phyloP scores from a whole-genome alignment of 371 early-diverging fungal genomes.

The Umbelopsis sp. region DNA sequence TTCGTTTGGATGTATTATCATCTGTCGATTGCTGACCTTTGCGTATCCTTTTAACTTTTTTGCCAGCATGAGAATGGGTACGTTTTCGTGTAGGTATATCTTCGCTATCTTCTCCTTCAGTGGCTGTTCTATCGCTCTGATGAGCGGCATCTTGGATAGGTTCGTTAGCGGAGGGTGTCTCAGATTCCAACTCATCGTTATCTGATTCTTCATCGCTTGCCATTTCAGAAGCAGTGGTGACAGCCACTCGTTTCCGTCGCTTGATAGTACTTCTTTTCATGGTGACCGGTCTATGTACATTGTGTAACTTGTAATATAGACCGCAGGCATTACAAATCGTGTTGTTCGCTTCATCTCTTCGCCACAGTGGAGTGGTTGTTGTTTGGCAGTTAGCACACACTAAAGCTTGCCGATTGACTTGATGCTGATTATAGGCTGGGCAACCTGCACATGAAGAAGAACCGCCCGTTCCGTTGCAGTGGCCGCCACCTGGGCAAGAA shows the following conservation, averaged over 20 bases:
- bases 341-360: slow-evolving; percentile 78
- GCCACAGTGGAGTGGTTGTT: slow-evolving; percentile 89
- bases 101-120: neutral
- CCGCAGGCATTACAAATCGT: slow-evolving; percentile 90
- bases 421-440: slow-evolving; percentile 77
- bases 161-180: neutral
- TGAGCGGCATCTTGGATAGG: neutral
- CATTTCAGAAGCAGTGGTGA: slow-evolving; percentile 26
- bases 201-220: slow-evolving; percentile 17
- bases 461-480: slow-evolving; percentile 81
- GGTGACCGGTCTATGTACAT: slow-evolving; percentile 73
- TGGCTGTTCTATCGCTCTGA: slow-evolving; percentile 12
- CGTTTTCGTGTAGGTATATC: slow-evolving; percentile 1
- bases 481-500: slow-evolving; percentile 80
- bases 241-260: slow-evolving; percentile 74
- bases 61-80: neutral
- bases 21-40: neutral
- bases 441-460: slow-evolving; percentile 77
- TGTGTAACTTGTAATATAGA: slow-evolving; percentile 83
- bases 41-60: slow-evolving; percentile 11
- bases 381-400: slow-evolving; percentile 84
- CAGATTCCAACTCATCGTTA: slow-evolving; percentile 5
- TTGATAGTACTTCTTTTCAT: slow-evolving; percentile 87
- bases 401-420: slow-evolving; percentile 54
- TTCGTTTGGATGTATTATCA: neutral